phyloP scores from a whole-genome alignment of 1,139 yeast species.

The Pneumocystis oryctolagi region DNA sequence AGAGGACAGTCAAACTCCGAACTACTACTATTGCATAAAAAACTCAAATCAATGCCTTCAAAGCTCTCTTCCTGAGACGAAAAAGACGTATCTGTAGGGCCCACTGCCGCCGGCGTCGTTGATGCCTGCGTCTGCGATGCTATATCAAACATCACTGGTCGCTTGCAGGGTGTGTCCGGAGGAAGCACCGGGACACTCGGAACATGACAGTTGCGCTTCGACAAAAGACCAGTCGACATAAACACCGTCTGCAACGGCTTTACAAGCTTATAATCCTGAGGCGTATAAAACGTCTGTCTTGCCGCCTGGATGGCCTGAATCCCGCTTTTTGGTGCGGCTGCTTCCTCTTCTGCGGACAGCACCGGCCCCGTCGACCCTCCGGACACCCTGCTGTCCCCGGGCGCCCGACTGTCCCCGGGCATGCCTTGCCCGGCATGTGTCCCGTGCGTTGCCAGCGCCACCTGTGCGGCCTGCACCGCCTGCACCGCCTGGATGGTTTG shows the following conservation, averaged over 20 bases:
- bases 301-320: slow-evolving; percentile 5
- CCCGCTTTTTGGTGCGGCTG: slow-evolving; percentile 11
- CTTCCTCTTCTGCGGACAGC: not conserved
- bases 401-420: too few species aligned
- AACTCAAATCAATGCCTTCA: slow-evolving; percentile 9
- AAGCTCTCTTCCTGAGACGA: not conserved
- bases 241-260: slow-evolving; percentile 80
- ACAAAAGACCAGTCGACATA: slow-evolving; percentile 56
- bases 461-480: too few species aligned
- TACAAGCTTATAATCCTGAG: slow-evolving; percentile 52
- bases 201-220: slow-evolving; percentile 44
- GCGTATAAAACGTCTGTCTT: slow-evolving; percentile 26
- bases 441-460: too few species aligned
- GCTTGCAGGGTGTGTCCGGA: slow-evolving; percentile 78
- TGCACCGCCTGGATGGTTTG: slow-evolving; percentile 2
- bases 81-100: not conserved
- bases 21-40: slow-evolving; percentile 3
- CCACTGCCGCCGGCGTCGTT: slow-evolving; percentile 1
- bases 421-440: too few species aligned
- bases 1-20: slow-evolving; percentile 15
- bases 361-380: too few species aligned
- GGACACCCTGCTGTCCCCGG: too few species aligned
- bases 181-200: slow-evolving; percentile 4
- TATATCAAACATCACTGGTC: slow-evolving; percentile 25
- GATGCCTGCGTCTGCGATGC: slow-evolving; percentile 11